Conservation (phyloP, 495 filamentous ascomycete genomes). For the Parathielavia hyrcaniae region DNA sequence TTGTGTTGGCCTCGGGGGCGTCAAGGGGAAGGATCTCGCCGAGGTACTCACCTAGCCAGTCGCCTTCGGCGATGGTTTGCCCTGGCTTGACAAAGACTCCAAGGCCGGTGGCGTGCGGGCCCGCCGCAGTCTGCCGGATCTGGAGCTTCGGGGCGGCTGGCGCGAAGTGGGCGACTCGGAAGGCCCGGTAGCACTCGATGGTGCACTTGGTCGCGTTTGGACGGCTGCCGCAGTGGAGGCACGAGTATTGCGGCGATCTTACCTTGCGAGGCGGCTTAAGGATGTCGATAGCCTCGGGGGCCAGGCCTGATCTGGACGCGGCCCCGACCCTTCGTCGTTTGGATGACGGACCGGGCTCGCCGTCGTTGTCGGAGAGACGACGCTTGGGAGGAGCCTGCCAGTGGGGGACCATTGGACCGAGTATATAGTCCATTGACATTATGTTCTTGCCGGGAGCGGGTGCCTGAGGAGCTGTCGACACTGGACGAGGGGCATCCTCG, state of each 20-base stretch:
- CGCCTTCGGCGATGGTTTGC: neutral
- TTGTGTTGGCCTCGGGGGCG: neutral
- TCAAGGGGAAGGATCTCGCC: conserved; percentile 5
- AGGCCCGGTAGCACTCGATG: conserved; percentile 1
- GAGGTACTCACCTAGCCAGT: conserved; percentile 10
- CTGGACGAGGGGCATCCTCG: too few species aligned
- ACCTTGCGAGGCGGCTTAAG: neutral
- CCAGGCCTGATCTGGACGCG: neutral
- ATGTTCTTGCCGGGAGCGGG: too few species aligned
- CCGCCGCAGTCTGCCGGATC: conserved; percentile 4
- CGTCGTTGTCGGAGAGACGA: neutral
- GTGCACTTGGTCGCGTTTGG: neutral
- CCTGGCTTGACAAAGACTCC: conserved; percentile 4
- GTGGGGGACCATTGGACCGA: too few species aligned
- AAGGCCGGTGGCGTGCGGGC: neutral
- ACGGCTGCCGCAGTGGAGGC: conserved; percentile 1
- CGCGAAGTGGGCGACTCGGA: neutral
- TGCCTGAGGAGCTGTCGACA: too few species aligned
- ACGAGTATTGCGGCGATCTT: neutral
- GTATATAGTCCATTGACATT: too few species aligned
- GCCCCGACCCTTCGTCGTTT: neutral
- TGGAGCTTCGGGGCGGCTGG: neutral
- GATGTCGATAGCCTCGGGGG: neutral
- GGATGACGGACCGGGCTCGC: neutral
- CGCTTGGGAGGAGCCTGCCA: neutral